Percentiles rank a stretch among this genome's conserved stretches.
phyloP scores from a whole-genome alignment of 768 basidiomycete genomes.

The Naganishia vaughanmartiniae region DNA sequence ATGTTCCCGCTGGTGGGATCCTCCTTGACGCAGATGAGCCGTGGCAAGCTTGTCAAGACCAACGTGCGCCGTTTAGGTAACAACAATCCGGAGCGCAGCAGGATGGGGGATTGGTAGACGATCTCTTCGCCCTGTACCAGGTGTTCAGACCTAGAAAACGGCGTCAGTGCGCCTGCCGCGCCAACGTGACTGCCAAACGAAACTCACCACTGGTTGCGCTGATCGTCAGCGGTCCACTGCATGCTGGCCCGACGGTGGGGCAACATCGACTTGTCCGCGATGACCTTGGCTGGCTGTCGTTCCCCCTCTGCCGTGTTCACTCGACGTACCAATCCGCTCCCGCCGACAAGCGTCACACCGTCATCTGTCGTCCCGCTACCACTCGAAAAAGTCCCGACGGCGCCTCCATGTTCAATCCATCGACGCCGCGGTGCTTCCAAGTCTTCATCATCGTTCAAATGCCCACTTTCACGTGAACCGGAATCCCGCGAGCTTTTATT shows the following conservation, averaged over 20 bases:
- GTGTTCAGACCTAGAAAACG: conserved; percentile 19
- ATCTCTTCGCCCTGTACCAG: conserved; percentile 43
- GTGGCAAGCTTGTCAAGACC: conserved; percentile 40
- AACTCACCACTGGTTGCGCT: not conserved
- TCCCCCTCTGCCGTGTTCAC: not conserved
- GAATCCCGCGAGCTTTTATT: not conserved
- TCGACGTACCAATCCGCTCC: not conserved
- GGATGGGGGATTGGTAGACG: conserved; percentile 39
- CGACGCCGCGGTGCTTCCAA: conserved; percentile 24
- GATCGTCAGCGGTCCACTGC: not conserved
- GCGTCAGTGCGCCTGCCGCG: not conserved
- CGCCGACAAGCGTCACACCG: conserved; percentile 12
- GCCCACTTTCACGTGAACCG: not conserved
- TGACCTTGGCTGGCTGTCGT: not conserved
- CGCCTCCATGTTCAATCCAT: conserved; percentile 32
- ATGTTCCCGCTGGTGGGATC: conserved; percentile 30
- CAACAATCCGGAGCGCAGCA: conserved; percentile 35
- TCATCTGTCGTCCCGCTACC: conserved; percentile 25
- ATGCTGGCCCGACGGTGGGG: not conserved
- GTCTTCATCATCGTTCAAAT: not conserved
- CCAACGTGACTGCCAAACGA: not conserved
- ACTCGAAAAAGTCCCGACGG: conserved; percentile 25
- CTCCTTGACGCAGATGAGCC: conserved; percentile 49
- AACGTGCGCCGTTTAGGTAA: conserved; percentile 40
- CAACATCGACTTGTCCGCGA: conserved; percentile 6